These are phyloP conservation scores for Colletotrichum cordylinicola DNA, from an alignment of 2,329 filamentous ascomycete genomes.

Conservation along the genomic window DNA sequence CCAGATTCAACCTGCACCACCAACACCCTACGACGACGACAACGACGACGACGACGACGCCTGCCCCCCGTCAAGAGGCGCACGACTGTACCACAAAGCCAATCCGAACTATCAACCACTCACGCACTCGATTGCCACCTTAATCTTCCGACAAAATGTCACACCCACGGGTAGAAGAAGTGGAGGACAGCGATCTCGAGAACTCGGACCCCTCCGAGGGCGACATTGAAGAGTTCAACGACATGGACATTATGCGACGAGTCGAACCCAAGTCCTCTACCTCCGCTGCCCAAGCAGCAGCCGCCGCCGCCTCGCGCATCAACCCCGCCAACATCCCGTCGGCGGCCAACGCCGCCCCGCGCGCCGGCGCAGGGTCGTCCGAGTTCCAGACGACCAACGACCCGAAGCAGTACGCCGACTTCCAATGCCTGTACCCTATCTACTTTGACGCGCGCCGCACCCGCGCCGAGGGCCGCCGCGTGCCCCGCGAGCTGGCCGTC, in stretches of 20 bases:
- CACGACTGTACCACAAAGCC: background rate
- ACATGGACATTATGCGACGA: slow-evolving; percentile 61
- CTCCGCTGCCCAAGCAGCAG: slow-evolving; percentile 2
- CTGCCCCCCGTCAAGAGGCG: background rate
- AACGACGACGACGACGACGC: background rate
- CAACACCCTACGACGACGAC: background rate
- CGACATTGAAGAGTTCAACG: slow-evolving; percentile 73
- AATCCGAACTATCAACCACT: background rate
- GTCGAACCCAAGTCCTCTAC: slow-evolving; percentile 37
- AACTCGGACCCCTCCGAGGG: slow-evolving; percentile 84
- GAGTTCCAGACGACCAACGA: slow-evolving; percentile 44
- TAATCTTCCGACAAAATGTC: slow-evolving; percentile 63
- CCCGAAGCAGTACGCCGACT: slow-evolving; percentile 70
- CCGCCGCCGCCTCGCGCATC: slow-evolving; percentile 27
- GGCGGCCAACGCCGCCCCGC: slow-evolving; percentile 33
- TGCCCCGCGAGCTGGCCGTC: slow-evolving; percentile 75
- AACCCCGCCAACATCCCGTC: slow-evolving; percentile 42
- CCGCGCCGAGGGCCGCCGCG: slow-evolving; percentile 82
- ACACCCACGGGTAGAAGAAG: slow-evolving; percentile 89
- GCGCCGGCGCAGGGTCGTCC: slow-evolving; percentile 32
- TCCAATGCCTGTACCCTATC: slow-evolving; percentile 90
- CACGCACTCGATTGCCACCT: background rate
- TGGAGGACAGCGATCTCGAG: slow-evolving; percentile 79
- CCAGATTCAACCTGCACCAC: slow-evolving; percentile 5
- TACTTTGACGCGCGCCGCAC: slow-evolving; percentile 87